Conservation (phyloP, 345 rosid genomes). For the Salix arbutifolia region DNA sequence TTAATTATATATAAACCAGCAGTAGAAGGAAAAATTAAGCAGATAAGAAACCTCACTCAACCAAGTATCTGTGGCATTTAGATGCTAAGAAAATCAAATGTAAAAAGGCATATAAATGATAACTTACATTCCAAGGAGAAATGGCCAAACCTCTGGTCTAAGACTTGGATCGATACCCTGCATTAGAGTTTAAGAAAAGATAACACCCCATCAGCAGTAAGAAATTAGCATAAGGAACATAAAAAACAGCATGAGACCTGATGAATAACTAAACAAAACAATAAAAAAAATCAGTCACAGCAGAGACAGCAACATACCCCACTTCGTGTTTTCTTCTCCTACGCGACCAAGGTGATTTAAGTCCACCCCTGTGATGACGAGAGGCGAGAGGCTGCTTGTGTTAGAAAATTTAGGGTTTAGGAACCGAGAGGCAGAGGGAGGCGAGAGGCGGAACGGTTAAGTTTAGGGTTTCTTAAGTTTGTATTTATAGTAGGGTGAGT, state of each 20-base stretch:
- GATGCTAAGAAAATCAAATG: neutral
- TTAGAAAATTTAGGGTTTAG: too few relatives aligned
- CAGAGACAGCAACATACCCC: too few relatives aligned
- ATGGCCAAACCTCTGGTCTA: constrained; percentile 93
- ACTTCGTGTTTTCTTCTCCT: too few relatives aligned
- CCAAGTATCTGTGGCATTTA: neutral
- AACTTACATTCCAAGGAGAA: constrained; percentile 93
- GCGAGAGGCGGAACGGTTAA: too few relatives aligned
- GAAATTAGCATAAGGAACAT: neutral
- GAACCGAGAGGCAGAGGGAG: too few relatives aligned
- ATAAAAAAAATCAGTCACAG: too few relatives aligned
- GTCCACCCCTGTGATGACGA: neutral
- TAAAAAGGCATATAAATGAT: neutral
- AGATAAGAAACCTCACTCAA: neutral
- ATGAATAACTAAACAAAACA: neutral
- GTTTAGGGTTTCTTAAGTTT: too few relatives aligned
- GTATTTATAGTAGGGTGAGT: too few relatives aligned
- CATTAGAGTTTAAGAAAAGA: constrained; percentile 12
- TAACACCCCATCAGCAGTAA: constrained; percentile 9
- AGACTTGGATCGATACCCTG: constrained; percentile 93
- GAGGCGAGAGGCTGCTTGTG: too few relatives aligned
- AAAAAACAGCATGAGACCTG: neutral
- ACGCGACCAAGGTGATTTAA: neutral
- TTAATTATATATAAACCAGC: neutral
- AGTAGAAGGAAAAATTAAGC: neutral